Conservation (phyloP, 768 basidiomycete genomes). For the Hysterangium stoloniferum region DNA sequence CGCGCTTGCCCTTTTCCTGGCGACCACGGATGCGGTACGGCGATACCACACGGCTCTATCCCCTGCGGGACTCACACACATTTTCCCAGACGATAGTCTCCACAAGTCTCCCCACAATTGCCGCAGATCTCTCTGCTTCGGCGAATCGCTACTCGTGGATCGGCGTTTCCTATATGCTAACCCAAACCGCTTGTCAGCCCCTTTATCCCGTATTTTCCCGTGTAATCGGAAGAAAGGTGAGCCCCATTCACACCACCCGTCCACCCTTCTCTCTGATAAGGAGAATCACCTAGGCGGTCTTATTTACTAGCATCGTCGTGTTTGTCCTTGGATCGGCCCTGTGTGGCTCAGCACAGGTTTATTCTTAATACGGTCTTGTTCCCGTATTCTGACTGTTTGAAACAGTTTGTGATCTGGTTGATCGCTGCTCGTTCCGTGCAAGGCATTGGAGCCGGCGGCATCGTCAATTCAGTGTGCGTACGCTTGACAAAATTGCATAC, state of each 20-base stretch:
- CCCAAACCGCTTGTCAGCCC: constrained; percentile 80
- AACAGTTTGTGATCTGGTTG: constrained; percentile 44
- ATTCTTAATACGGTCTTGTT: constrained; percentile 13
- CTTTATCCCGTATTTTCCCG: constrained; percentile 77
- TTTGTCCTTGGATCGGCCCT: constrained; percentile 75
- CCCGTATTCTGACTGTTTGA: constrained; percentile 14
- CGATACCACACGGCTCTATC: constrained; percentile 3
- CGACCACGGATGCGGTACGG: constrained; percentile 77
- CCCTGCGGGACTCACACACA: constrained; percentile 12
- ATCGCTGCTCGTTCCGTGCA: constrained; percentile 59
- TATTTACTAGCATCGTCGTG: constrained; percentile 65
- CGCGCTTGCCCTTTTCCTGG: constrained; percentile 73
- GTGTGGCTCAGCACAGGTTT: constrained; percentile 70
- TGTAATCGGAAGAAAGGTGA: constrained; percentile 70
- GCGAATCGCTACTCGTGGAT: constrained; percentile 80
- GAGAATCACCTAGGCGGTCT: constrained; percentile 40
- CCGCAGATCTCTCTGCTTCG: constrained; percentile 57
- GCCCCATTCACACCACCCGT: constrained; percentile 12
- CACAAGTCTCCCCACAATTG: constrained; percentile 75
- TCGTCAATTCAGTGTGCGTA: constrained; percentile 57
- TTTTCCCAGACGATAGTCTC: constrained; percentile 59
- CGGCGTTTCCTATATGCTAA: constrained; percentile 76
- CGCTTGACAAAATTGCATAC: not conserved
- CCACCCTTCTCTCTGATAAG: constrained; percentile 6
- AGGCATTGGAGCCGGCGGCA: constrained; percentile 82